Evolutionary conservation across 139 green algal species (phyloP), one percentile per base, ranked within the genome.

Genomic region (Auxenochlorella protothecoides): DNA sequence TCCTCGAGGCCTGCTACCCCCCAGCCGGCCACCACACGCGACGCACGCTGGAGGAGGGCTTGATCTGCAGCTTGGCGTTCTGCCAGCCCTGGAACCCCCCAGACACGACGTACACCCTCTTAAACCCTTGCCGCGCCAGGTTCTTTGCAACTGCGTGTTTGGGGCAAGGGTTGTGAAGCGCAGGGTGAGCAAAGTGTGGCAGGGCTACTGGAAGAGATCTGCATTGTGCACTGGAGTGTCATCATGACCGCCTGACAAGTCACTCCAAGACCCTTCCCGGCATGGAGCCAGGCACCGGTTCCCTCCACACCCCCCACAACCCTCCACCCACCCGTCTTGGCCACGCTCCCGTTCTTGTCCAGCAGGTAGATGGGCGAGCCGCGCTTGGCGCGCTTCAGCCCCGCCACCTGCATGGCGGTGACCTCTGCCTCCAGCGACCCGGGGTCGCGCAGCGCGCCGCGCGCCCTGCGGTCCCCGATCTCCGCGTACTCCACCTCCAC

Each of bases 401-500:
- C 65, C 5, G 86, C 85, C 53, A 95, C 85, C 79, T 95, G 85
- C 75, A 95, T 68, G 2, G 86, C 85, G 3, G 89, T 94, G 52
- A 92, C 74, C 71, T 15, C 12, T 12, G 11, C 53, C 72, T 90
- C 85, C 55, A 91, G 74, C 5, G 75, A 67, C 13, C 9, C 12
- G 0, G 85, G 68, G 75, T 94, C 83, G 56, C 81, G 73, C 66
- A 96, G 80, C 79, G 86, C 78, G 53, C 69, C 69, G 53, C 91
- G 82, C 69, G 95, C 79, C 77, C 88, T 89, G 55, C 81, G 70
- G 73, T 89, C 81, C 55, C 85, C 80, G 3, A 89, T 87, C 44
- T 68, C 72, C 2, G 87, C 87, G 66, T 84, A 95, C 81, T 94
- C 87, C 63, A 96, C 72, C 77, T 94, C 90, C 54, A 96, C 74